Evolutionary conservation across 192 early-diverging fungal species (phyloP), one percentile per base, ranked within the genome.

Genomic region (Entophlyctis luteolus): DNA sequence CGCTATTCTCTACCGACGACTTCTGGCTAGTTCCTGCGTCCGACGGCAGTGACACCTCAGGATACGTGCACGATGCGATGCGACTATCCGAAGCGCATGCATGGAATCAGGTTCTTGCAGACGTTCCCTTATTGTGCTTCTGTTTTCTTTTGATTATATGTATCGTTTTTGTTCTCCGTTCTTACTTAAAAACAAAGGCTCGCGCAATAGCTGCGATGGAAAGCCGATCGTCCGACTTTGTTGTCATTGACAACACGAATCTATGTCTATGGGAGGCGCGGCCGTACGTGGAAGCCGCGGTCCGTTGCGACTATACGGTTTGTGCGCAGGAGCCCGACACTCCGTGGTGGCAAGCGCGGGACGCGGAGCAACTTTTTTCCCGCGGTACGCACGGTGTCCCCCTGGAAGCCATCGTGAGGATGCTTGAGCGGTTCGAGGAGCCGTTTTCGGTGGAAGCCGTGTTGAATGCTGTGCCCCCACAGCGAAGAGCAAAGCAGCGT

Each of bases 231-330:
- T 16, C 23, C 28, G 4, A 14, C 28, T 18, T 73, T 1, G 55
- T 84, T 39, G 54, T 84, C 65, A 81, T 84, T 56, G 82, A 82
- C 71, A 84, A 84, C 59, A 84, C 82, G 2, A 38, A 75, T 60
- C 59, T 65, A 18, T 66, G 68, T 29, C 48, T 14, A 32, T 79
- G 77, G 77, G 80, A 82, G 53, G 79, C 79, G 2, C 63, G 59
- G 36, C 74, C 76, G 6, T 84, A 84, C 56, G 79, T 81, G 2
- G 55, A 68, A 27, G 1, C 35, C 18, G 82, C 73, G 1, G 0
- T 80, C 8, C n/a, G 50, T 2, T 3, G 33, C 10, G 70, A 67
- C 5, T 84, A 82, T 58, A 0, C 1, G 14, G 53, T 82, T n/a
- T 23, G 55, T 34, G 48, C 80, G 25, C 29, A 28, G 8, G 75